Evolutionary conservation across 2,329 filamentous ascomycete species (phyloP).

Genomic region (Xylariaceae sp.): DNA sequence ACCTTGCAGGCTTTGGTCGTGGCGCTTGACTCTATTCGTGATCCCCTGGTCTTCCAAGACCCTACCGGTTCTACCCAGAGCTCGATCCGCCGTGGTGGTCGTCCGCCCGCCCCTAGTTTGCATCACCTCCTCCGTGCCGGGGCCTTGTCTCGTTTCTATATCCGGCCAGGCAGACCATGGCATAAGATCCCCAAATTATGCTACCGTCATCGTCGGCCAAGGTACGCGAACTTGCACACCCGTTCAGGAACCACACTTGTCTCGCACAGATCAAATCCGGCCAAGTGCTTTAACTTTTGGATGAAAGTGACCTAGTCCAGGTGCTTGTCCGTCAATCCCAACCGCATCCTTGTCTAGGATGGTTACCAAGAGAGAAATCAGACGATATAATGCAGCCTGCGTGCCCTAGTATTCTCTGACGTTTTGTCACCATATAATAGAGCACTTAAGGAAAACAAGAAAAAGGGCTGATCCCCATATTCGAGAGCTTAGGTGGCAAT

Average conservation of each 20-base stretch:
- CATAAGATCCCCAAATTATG: conserved; percentile 68
- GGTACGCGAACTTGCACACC: conserved; percentile 51
- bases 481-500: conserved; percentile 41
- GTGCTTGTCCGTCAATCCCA: conserved; percentile 50
- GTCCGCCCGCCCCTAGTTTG: conserved; percentile 45
- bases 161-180: conserved; percentile 56
- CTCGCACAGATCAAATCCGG: conserved; percentile 56
- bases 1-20: conserved; percentile 36
- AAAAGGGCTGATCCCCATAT: conserved; percentile 44
- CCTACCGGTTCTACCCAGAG: conserved; percentile 45
- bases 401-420: conserved; percentile 42
- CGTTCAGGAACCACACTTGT: conserved; percentile 56
- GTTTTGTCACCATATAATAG: conserved; percentile 46
- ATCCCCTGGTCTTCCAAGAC: conserved; percentile 43
- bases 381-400: conserved; percentile 56
- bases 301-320: conserved; percentile 50
- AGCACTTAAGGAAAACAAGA: conserved; percentile 44
- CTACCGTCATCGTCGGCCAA: conserved; percentile 58
- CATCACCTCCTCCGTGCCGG: conserved; percentile 51
- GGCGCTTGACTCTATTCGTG: conserved; percentile 46
- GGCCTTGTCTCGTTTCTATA: conserved; percentile 57
- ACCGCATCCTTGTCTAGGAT: conserved; percentile 42
- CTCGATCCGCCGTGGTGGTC: conserved; percentile 43
- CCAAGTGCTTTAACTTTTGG: conserved; percentile 55
- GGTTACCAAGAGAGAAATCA: conserved; percentile 51